These are phyloP conservation scores for Artemisia argyi DNA, from an alignment of 129 eudicot genomes.

Conservation along the genomic window DNA sequence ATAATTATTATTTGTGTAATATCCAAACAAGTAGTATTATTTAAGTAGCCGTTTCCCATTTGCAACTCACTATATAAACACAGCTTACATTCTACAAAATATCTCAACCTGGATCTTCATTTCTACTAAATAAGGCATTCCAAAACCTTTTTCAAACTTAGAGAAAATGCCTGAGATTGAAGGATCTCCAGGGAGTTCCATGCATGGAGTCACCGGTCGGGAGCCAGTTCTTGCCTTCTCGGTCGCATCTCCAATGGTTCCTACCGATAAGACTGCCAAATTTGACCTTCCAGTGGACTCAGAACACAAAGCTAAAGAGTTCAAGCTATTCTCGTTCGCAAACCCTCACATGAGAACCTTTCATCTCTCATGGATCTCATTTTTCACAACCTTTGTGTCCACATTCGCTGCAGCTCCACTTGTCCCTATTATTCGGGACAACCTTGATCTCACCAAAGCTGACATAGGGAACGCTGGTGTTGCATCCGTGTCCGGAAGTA, in stretches of 20 bases:
- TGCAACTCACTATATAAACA: slow-evolving; percentile 5
- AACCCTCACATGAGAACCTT: slow-evolving; percentile 68
- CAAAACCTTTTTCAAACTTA: not conserved
- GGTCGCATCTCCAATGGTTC: slow-evolving; percentile 28
- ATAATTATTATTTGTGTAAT: too few relatives aligned
- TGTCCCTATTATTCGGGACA: slow-evolving; percentile 66
- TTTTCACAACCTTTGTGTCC: slow-evolving; percentile 55
- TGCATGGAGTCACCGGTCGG: slow-evolving; percentile 44
- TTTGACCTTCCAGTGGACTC: slow-evolving; percentile 58
- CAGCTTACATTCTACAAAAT: not conserved
- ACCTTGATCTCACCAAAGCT: slow-evolving; percentile 48
- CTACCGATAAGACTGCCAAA: slow-evolving; percentile 29
- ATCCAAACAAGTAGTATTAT: too few relatives aligned
- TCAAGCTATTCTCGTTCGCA: slow-evolving; percentile 46
- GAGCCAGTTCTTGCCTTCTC: slow-evolving; percentile 40
- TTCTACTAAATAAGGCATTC: not conserved
- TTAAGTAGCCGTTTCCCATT: not conserved
- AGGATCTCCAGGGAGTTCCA: slow-evolving; percentile 49
- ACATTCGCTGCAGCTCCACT: slow-evolving; percentile 70
- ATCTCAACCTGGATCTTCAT: slow-evolving; percentile 13
- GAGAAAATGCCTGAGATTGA: slow-evolving; percentile 29
- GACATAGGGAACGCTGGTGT: slow-evolving; percentile 63
- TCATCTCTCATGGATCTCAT: slow-evolving; percentile 55
- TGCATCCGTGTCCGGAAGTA: slow-evolving; percentile 60
- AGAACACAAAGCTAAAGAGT: slow-evolving; percentile 54